A percentile compares a stretch with the other conserved stretches of the same genome.
phyloP scores from a whole-genome alignment of 202 grass and related monocot species.

The Sporobolus alterniflorus region DNA sequence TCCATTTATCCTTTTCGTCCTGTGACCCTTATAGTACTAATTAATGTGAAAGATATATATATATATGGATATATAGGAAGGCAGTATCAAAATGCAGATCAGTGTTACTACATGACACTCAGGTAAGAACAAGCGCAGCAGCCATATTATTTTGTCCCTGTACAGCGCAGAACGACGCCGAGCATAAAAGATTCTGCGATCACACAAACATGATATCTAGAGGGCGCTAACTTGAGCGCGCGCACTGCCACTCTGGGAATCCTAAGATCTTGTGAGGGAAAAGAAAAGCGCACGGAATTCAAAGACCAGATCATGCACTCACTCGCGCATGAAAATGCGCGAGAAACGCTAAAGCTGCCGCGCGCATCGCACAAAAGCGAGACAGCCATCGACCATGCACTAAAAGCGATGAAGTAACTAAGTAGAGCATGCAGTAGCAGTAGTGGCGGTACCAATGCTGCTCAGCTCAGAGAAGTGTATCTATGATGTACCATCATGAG shows the following conservation, averaged over 20 bases:
- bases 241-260: slow-evolving; percentile 49
- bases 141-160: slow-evolving; percentile 20
- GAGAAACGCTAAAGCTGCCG: slow-evolving; percentile 59
- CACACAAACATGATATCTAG: slow-evolving; percentile 49
- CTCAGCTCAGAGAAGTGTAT: slow-evolving; percentile 14
- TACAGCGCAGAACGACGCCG: slow-evolving; percentile 11
- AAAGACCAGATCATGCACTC: slow-evolving; percentile 55
- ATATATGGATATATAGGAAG: too few species aligned
- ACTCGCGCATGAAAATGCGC: slow-evolving; percentile 42
- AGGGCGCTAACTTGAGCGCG: slow-evolving; percentile 42
- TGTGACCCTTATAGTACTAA: too few species aligned
- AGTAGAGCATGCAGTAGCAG: slow-evolving; percentile 21
- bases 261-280: slow-evolving; percentile 48
- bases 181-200: slow-evolving; percentile 51
- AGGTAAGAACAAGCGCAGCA: slow-evolving; percentile 50
- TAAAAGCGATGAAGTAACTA: slow-evolving; percentile 46
- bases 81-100: not conserved
- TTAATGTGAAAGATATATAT: too few species aligned
- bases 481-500: slow-evolving; percentile 43
- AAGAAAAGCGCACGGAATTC: slow-evolving; percentile 50
- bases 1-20: too few species aligned
- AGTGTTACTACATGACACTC: slow-evolving; percentile 52
- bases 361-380: slow-evolving; percentile 57
- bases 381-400: slow-evolving; percentile 51
- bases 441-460: not conserved